These are phyloP conservation scores for Ceratocystis diversiconidia DNA, from an alignment of 2,329 filamentous ascomycete species.

Conservation along the genomic window DNA sequence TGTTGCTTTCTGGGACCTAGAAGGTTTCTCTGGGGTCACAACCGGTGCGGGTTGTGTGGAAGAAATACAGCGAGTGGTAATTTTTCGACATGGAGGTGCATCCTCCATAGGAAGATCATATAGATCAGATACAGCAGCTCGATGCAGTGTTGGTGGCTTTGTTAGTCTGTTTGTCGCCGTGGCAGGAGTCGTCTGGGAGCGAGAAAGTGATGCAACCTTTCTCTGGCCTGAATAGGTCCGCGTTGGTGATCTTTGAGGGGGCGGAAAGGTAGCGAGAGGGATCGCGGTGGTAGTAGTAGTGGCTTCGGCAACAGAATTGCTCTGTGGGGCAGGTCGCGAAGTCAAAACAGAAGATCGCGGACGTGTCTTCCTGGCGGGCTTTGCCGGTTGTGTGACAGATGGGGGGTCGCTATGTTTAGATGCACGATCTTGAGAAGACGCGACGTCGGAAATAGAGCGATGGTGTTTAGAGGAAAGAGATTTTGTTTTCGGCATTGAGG, in stretches of 20 bases:
- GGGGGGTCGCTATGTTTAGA: slow-evolving; percentile 20
- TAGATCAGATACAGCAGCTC: slow-evolving; percentile 11
- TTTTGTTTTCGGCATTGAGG: background rate
- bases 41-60: background rate
- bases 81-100: slow-evolving; percentile 12
- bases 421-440: background rate
- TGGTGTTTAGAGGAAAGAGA: slow-evolving; percentile 1
- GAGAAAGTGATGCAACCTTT: slow-evolving; percentile 6
- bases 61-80: background rate
- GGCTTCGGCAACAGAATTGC: background rate
- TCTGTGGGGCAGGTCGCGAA: background rate
- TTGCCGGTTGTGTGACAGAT: slow-evolving; percentile 18
- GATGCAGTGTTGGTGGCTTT: slow-evolving; percentile 4
- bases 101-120: slow-evolving; percentile 18
- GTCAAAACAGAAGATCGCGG: slow-evolving; percentile 11
- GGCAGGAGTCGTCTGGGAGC: slow-evolving; percentile 6
- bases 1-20: background rate
- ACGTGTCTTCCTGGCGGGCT: slow-evolving; percentile 13
- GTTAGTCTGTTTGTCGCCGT: background rate
- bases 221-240: background rate
- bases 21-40: background rate
- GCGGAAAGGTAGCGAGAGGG: background rate
- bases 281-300: background rate
- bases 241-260: background rate
- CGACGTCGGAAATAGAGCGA: background rate